Evolutionary conservation across 1,284 basidiomycete genomes (phyloP).

Genomic region (Tausonia pullulans): DNA sequence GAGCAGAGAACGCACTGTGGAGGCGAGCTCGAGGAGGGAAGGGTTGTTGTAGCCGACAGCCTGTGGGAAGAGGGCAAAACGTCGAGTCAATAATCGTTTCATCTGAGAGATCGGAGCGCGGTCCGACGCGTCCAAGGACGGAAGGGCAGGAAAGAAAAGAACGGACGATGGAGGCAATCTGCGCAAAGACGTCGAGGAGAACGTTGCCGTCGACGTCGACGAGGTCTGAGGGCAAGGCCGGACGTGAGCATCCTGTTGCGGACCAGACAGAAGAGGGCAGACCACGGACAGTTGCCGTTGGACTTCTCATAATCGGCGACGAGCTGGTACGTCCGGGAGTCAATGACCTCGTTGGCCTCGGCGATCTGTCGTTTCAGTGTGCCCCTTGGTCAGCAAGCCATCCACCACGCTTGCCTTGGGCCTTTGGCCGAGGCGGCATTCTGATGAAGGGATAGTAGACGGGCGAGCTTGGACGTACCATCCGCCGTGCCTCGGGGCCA

Average conservation of each 20-base stretch:
- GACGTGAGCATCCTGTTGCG: no score
- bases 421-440: no score
- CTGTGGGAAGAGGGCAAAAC: conserved; percentile 5
- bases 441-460: no score
- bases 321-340: conserved; percentile 5
- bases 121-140: background rate
- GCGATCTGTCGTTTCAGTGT: background rate
- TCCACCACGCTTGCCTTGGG: no score
- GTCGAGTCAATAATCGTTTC: background rate
- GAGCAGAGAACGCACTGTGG: conserved; percentile 22
- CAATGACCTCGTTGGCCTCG: conserved; percentile 1
- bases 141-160: background rate
- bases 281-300: conserved; percentile 1
- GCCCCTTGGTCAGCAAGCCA: no score
- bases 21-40: conserved; percentile 34
- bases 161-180: conserved; percentile 25
- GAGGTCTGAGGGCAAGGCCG: conserved; percentile 28
- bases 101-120: background rate
- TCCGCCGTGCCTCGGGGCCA: no score
- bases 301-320: conserved; percentile 12
- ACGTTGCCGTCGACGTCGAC: conserved; percentile 45
- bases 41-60: conserved; percentile 42
- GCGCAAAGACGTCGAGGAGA: conserved; percentile 44
- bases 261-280: no score
- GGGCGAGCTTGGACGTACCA: no score